A percentile compares a stretch with the other conserved stretches of the same genome.
Evolutionary conservation across 2,329 filamentous ascomycete species (phyloP).

Genomic region (Lecanosticta acicola): DNA sequence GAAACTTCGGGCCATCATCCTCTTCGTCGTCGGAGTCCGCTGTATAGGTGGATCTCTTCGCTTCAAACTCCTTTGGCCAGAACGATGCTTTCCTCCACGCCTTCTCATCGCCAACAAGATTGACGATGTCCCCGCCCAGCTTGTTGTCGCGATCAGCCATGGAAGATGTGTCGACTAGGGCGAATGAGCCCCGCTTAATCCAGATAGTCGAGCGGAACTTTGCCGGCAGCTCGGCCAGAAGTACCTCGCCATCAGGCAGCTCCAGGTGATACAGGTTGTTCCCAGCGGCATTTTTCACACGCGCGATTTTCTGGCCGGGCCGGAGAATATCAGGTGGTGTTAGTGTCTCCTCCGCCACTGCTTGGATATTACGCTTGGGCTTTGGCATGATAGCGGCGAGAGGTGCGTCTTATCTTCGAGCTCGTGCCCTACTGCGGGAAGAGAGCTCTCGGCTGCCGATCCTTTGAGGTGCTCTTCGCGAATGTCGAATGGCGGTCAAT

Average conservation of each 20-base stretch:
- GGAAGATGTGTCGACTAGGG: constrained; percentile 68
- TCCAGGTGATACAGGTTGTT: constrained; percentile 83
- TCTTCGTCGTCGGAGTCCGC: constrained; percentile 66
- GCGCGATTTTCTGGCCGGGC: constrained; percentile 60
- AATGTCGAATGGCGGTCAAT: constrained; percentile 5
- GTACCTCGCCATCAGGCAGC: constrained; percentile 58
- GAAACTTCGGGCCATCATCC: constrained; percentile 43
- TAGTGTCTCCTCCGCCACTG: constrained; percentile 68
- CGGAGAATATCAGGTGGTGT: constrained; percentile 51
- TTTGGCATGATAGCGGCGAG: constrained; percentile 54
- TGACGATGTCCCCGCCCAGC: constrained; percentile 82
- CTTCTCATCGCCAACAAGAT: constrained; percentile 87
- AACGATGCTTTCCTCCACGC: constrained; percentile 83
- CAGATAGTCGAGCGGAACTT: constrained; percentile 89
- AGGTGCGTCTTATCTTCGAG: neutral
- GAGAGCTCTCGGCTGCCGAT: constrained; percentile 2
- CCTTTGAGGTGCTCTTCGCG: neutral
- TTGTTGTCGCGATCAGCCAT: constrained; percentile 66
- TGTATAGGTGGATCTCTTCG: constrained; percentile 53
- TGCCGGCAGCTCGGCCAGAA: constrained; percentile 75
- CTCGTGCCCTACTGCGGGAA: neutral
- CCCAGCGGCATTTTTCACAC: constrained; percentile 74
- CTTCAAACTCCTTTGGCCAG: constrained; percentile 53
- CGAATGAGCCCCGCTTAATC: constrained; percentile 84
- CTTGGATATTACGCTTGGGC: constrained; percentile 70